Base-by-base conservation (phyloP, 805 yeast genomes). In the Starmerella apicola region DNA sequence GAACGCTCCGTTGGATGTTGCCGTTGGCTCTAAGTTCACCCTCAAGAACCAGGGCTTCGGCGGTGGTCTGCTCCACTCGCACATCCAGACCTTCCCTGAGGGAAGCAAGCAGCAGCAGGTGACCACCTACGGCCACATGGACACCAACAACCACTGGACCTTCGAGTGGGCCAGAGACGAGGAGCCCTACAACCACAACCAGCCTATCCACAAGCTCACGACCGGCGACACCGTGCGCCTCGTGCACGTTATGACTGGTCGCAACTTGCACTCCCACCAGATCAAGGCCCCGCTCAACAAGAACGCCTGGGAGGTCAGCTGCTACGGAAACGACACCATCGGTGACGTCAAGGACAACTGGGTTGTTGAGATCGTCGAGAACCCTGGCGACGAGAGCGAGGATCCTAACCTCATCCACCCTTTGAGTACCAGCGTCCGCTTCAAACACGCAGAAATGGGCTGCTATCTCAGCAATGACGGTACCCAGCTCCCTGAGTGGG, bases 51-150 rank as follows among this genome's bases (percentile, higher is more conserved):
- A 78, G 57, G 83, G 76, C 32, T 83, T 95, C 3, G 74, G 67
- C 1, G 74, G 68, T 1, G 78, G 84, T 13, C 70, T 72, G 41
- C 69, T 91, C 53, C 96, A 91, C 60, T 88, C 97, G 2, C 96
- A 86, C 57, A 55, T 61, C 17, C 71, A 65, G 36, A 62, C 62
- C 31, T 91, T 86, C 59, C 97, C 97, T 29, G 67, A 85, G 51
- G 78, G 97, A 58, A 91, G 91, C 55, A 95, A 86, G 45, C 96
- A 91, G 43, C 97, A 91, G 65, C 95, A 86, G 63, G 94, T 91
- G 34, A 85, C 96, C 3, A 78, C 82, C 52, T 61, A 66, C 43
- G 66, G 66, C 36, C 71, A 65, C 49, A 46, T 59, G 15, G 71
- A 66, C 20, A 64, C 44, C 19, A 82, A 83, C 64, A 82, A 83